These are phyloP conservation scores for Colletotrichum filicis DNA, from an alignment of 2,329 filamentous ascomycete species.

Conservation along the genomic window DNA sequence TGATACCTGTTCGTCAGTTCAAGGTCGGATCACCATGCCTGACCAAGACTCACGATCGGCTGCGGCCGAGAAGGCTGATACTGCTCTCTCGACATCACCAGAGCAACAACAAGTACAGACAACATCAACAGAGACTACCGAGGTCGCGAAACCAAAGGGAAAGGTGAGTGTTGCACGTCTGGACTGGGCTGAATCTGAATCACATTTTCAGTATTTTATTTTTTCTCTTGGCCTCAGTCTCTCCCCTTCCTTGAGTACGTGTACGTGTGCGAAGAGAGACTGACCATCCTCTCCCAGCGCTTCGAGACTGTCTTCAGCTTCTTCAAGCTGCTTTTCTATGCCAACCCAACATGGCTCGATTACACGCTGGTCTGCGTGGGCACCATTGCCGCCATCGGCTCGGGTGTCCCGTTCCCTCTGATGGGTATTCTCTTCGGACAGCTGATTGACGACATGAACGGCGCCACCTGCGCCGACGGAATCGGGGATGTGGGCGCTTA, in stretches of 20 bases:
- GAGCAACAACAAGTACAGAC: conserved; percentile 4
- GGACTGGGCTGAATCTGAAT: background rate
- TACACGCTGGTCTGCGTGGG: conserved; percentile 31
- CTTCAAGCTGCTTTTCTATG: conserved; percentile 25
- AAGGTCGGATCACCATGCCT: conserved; percentile 13
- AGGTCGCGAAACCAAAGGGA: background rate
- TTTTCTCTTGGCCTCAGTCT: background rate
- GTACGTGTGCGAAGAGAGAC: background rate
- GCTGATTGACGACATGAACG: conserved; percentile 64
- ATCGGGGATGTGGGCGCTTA: conserved; percentile 33
- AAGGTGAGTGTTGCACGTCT: conserved; percentile 9
- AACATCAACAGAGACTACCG: background rate
- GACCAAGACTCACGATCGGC: conserved; percentile 8
- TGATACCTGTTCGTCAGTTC: background rate
- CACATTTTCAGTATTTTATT: background rate
- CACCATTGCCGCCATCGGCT: conserved; percentile 53
- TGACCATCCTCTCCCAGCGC: conserved; percentile 1
- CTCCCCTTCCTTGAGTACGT: too few relatives aligned
- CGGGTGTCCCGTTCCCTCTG: conserved; percentile 65
- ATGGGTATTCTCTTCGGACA: conserved; percentile 67
- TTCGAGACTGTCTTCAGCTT: conserved; percentile 18
- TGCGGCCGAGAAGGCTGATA: background rate
- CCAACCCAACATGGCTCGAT: conserved; percentile 36
- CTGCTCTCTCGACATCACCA: background rate
- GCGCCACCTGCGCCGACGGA: conserved; percentile 53